phyloP scores from a whole-genome alignment of 306 rosid genomes.

The Hippophae rhamnoides region DNA sequence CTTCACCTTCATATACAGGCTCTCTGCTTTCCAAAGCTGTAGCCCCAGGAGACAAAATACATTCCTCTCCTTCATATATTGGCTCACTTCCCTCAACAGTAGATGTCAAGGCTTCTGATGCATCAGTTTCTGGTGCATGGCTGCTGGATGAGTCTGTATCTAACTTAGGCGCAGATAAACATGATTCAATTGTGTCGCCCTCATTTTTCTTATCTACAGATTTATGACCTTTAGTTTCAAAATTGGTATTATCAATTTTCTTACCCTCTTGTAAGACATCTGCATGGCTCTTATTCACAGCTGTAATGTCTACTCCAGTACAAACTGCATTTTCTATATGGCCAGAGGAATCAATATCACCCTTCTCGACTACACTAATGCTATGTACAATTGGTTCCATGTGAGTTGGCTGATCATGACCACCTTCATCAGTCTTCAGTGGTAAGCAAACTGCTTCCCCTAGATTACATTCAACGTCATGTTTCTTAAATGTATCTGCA shows the following conservation, averaged over 20 bases:
- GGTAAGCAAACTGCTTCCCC: conserved; percentile 30
- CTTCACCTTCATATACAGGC: conserved; percentile 95
- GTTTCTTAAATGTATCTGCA: conserved; percentile 34
- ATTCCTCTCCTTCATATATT: conserved; percentile 95
- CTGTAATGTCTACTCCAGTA: conserved; percentile 25
- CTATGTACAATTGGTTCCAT: conserved; percentile 30
- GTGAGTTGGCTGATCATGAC: conserved; percentile 26
- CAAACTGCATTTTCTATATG: conserved; percentile 33
- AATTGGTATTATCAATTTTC: conserved; percentile 23
- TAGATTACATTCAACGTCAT: conserved; percentile 19
- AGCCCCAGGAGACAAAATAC: conserved; percentile 50
- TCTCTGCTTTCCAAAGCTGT: conserved; percentile 47
- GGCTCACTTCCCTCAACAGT: conserved; percentile 68
- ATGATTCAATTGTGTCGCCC: conserved; percentile 27
- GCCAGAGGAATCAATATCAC: conserved; percentile 22
- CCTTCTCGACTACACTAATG: conserved; percentile 33
- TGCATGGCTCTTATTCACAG: conserved; percentile 25
- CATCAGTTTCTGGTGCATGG: conserved; percentile 35
- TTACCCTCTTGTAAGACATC: conserved; percentile 26
- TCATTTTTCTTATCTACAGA: conserved; percentile 31
- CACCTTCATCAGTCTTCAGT: conserved; percentile 21
- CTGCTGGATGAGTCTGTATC: conserved; percentile 42
- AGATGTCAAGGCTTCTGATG: conserved; percentile 49
- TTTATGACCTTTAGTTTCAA: conserved; percentile 25
- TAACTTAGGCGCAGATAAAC: conserved; percentile 33